Percentiles rank a stretch among this genome's conserved stretches.
Evolutionary conservation across 202 grass and related monocot species (phyloP).

Genomic region (Schoenoplectus tabernaemontani): DNA sequence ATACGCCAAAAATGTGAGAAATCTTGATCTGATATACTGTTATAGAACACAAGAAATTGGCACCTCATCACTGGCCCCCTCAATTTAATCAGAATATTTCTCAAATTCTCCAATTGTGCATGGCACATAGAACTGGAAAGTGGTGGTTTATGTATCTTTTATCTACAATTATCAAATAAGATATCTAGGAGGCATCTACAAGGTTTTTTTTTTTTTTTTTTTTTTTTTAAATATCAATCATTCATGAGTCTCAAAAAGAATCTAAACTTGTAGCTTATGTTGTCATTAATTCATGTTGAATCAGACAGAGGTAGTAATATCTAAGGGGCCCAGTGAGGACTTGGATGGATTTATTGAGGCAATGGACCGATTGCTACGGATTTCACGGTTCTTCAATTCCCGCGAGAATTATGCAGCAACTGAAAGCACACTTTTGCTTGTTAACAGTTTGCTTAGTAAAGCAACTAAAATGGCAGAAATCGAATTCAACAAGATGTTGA

Average conservation of each 20-base stretch:
- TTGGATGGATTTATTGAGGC: constrained; percentile 30
- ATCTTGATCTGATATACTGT: background rate
- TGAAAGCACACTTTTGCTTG: constrained; percentile 23
- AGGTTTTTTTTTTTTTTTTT: too few relatives aligned
- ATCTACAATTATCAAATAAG: background rate
- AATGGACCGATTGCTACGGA: constrained; percentile 38
- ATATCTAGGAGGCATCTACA: background rate
- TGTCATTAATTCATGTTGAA: background rate
- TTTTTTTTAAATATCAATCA: background rate
- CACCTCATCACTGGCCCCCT: background rate
- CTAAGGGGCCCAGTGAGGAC: constrained; percentile 26
- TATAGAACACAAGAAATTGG: background rate
- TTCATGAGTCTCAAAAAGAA: background rate
- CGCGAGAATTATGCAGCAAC: constrained; percentile 12
- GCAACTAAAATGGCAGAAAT: constrained; percentile 25
- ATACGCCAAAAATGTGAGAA: too few relatives aligned
- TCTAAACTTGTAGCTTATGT: background rate
- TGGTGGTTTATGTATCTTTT: background rate
- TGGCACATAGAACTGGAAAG: background rate
- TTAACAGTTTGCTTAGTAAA: constrained; percentile 31
- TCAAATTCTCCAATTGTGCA: background rate
- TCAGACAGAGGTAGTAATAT: constrained; percentile 22
- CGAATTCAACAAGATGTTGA: constrained; percentile 38
- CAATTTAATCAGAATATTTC: background rate
- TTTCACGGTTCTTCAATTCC: constrained; percentile 34